phyloP scores from a whole-genome alignment of 2,329 filamentous ascomycete genomes.

The Penicillium sp. region DNA sequence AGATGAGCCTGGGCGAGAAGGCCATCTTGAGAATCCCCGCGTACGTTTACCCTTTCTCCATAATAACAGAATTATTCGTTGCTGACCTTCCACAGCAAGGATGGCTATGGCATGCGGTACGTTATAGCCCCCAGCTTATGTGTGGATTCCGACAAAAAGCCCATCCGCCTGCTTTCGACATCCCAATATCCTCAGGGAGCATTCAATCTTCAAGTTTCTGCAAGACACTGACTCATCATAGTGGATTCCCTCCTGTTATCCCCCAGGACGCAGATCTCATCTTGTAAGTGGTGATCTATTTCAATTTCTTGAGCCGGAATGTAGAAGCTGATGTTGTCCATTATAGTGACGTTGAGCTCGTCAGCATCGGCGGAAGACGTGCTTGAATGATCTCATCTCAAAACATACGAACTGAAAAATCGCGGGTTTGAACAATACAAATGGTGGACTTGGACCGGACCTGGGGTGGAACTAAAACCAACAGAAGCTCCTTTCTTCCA shows the following conservation, averaged over 20 bases:
- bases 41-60: conserved; percentile 49
- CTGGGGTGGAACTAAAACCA: neutral
- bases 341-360: neutral
- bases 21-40: conserved; percentile 77
- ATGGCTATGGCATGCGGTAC: conserved; percentile 45
- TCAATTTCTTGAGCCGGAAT: neutral
- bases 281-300: conserved; percentile 64
- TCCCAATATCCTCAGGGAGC: neutral
- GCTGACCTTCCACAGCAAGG: conserved; percentile 27
- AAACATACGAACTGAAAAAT: too few species aligned
- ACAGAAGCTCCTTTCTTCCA: neutral
- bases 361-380: neutral
- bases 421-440: neutral
- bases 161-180: neutral
- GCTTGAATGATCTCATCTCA: neutral
- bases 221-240: conserved; percentile 33
- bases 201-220: neutral
- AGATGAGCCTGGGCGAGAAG: conserved; percentile 91
- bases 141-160: neutral
- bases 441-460: neutral
- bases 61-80: conserved; percentile 5
- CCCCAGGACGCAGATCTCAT: conserved; percentile 74
- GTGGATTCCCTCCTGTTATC: conserved; percentile 77
- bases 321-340: neutral
- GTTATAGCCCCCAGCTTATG: conserved; percentile 15